Evolutionary conservation across 768 basidiomycete genomes (phyloP), one percentile per base, ranked within the genome.

Genomic region (Rhodotorula graminis): DNA sequence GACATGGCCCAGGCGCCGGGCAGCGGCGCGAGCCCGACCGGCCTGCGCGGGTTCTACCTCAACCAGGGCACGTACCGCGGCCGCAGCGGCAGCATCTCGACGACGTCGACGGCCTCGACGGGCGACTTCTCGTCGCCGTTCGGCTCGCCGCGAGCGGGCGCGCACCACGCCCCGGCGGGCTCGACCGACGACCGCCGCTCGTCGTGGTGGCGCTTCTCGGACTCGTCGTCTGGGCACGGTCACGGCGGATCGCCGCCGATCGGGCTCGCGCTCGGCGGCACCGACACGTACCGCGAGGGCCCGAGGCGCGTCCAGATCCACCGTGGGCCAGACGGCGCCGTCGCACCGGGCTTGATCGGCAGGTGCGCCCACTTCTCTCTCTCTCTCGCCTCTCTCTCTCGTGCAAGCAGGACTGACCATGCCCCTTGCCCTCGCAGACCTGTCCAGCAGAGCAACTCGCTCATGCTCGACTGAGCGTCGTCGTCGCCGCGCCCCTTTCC

Each of bases 211-310:
- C 62, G 74, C 61, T 75, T 70, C 49, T 59, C 42, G 31, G 40
- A 61, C 42, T 65, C 65, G 57, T 27, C 27, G 18, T 40, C 27
- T 14, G 46, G 21, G n/a, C 27, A 44, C 31, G 56, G 47, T 1
- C 42, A 58, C 33, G 57, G 46, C 15, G 47, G 44, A 23, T 27
- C 27, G 15, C 40, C 46, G 44, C 40, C 29, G 49, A 56, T 67
- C n/a, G 65, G 70, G 12, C 25, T 65, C 23, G 61, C 63, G 57
- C 37, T 66, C 31, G 68, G 65, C 15, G 61, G 74, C 5, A 37
- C 56, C 18, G 71, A 67, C n/a, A 67, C 71, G 49, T 66, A 67
- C 61, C 63, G 74, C 52, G 74, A 75, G 55, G 74, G 74, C 19
- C 71, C 68, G 42, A 53, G 74, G 42, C 31, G 71, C 47, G 50